Percentiles rank a stretch among this genome's conserved stretches.
Evolutionary conservation across 2,329 filamentous ascomycete species (phyloP).

Genomic region (Clonostachys rosea): DNA sequence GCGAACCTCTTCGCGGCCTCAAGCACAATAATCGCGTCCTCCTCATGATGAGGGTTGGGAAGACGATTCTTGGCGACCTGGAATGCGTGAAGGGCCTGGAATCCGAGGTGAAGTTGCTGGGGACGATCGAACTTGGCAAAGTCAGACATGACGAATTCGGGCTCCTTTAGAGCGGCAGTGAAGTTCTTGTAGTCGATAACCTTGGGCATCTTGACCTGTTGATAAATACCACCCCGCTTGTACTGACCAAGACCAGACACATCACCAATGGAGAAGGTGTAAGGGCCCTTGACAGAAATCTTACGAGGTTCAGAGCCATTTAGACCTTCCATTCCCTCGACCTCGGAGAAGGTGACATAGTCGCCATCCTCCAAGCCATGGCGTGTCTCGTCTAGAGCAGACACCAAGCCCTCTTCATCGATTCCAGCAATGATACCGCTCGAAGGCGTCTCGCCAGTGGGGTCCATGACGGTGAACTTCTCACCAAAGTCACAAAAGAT

Average conservation of each 20-base stretch:
- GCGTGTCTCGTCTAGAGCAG: conserved; percentile 87
- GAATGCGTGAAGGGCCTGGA: conserved; percentile 90
- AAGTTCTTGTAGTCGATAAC: conserved; percentile 84
- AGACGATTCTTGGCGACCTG: conserved; percentile 68
- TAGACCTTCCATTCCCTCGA: conserved; percentile 86
- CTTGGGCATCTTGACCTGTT: conserved; percentile 98
- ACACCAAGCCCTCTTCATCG: conserved; percentile 84
- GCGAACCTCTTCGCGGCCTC: conserved; percentile 72
- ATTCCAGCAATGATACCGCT: conserved; percentile 89
- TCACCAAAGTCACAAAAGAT: conserved; percentile 98
- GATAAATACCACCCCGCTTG: conserved; percentile 81
- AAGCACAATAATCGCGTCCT: conserved; percentile 75
- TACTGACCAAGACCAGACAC: conserved; percentile 85
- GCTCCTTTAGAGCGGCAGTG: conserved; percentile 72
- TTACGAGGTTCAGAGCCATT: conserved; percentile 84
- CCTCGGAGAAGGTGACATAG: conserved; percentile 88
- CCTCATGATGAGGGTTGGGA: conserved; percentile 78
- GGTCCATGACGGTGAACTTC: conserved; percentile 85
- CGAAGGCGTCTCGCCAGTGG: conserved; percentile 83
- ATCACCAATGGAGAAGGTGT: conserved; percentile 95
- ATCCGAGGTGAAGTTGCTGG: conserved; percentile 83
- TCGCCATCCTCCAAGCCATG: conserved; percentile 96
- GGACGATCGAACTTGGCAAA: conserved; percentile 98
- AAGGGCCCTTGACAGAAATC: conserved; percentile 90
- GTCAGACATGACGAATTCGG: conserved; percentile 87